These are phyloP conservation scores for Tubosaeta sp. DNA, from an alignment of 768 basidiomycete species.

Conservation along the genomic window DNA sequence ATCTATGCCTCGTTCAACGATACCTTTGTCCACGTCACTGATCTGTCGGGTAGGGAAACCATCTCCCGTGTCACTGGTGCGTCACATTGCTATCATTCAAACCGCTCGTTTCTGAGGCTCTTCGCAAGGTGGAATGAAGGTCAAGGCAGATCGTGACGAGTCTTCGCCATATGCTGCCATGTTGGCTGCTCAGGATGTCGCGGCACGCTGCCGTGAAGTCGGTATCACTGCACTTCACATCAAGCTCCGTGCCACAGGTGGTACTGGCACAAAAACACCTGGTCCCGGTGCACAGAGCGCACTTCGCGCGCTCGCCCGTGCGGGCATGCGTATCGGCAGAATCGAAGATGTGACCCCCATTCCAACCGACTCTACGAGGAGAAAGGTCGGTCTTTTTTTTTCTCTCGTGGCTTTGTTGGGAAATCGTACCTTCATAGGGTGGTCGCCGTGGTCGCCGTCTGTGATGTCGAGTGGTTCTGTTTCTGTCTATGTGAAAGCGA, in stretches of 20 bases:
- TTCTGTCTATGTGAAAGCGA: constrained; percentile 9
- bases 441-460: constrained; percentile 99
- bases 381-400: constrained; percentile 60
- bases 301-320: constrained; percentile 95
- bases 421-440: constrained; percentile 52
- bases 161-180: constrained; percentile 97
- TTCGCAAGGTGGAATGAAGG: constrained; percentile 91
- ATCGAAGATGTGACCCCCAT: constrained; percentile 99
- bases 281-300: constrained; percentile 98
- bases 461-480: constrained; percentile 34
- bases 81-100: constrained; percentile 18
- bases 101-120: background rate
- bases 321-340: constrained; percentile 96
- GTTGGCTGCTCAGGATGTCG: constrained; percentile 98
- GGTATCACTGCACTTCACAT: constrained; percentile 98
- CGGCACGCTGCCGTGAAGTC: constrained; percentile 94
- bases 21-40: constrained; percentile 98
- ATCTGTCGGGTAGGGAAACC: constrained; percentile 98
- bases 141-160: constrained; percentile 99
- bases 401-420: constrained; percentile 2
- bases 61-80: constrained; percentile 96
- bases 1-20: constrained; percentile 99
- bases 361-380: constrained; percentile 94
- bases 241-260: constrained; percentile 97
- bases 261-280: constrained; percentile 98